Base-by-base conservation (phyloP, 2,329 filamentous ascomycete genomes). In the Diplodia scrobiculata region DNA sequence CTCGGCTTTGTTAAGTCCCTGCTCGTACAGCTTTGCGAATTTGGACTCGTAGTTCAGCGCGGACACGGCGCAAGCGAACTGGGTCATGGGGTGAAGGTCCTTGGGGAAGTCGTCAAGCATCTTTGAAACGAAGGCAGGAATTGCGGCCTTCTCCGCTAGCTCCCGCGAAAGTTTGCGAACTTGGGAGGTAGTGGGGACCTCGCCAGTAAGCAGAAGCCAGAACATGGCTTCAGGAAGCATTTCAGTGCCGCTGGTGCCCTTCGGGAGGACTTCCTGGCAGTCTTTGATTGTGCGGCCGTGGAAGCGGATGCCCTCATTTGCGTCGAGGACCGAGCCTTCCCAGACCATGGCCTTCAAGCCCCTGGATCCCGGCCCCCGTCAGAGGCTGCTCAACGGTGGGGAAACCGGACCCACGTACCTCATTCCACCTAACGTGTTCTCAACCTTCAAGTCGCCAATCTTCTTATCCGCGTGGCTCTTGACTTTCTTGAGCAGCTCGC, bases 161-260 rank as follows among this genome's bases (percentile, higher is more conserved):
- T 98, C 89, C 67, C 89, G 87, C 54, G 92, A 96, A 73, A 99
- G 88, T 52, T 81, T 83, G 73, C 94, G 91, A 69, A 95, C 87
- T 79, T 99, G 95, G 69, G 82, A 82, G 25, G 88, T 89, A 1
- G 90, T 91, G 27, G 95, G 95, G 25, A 98, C 91, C 79, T 96
- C 86, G 67, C 95, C 95, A 10, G 95, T 99, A 72, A 99, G 84
- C 60, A 99, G 87, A 50, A 98, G 87, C 95, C 95, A 99, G 85
- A 99, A 99, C 95, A 99, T 99, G 79, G 94, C 89, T 81, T 99
- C 95, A 55, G 95, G 95, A 13, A 98, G 86, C 95, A 98, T 99
- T 82, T 98, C 94, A 5, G 92, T 96, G 73, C 94, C 92, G 2
- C 90, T 87, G 67, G 86, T 92, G 71, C 94, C 95, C 84, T 97